Percentiles rank a stretch among this genome's conserved stretches.
phyloP scores from a whole-genome alignment of 495 filamentous ascomycete species.

The Hypoxylon fragiforme region DNA sequence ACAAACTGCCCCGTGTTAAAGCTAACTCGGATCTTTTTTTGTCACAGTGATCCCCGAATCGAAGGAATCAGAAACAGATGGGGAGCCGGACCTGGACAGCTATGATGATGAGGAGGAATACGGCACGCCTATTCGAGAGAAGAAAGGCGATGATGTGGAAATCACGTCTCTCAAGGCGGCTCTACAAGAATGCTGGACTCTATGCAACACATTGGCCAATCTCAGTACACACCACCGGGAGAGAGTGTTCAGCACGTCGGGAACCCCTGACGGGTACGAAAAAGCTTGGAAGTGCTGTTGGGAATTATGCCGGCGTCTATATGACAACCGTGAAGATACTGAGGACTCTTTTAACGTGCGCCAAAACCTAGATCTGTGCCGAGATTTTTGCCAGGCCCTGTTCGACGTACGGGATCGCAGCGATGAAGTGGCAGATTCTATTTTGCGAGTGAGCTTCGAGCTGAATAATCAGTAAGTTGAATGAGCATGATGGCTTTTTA shows the following conservation, averaged over 20 bases:
- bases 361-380: constrained; percentile 80
- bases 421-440: constrained; percentile 78
- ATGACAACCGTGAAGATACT: constrained; percentile 74
- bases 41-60: constrained; percentile 54
- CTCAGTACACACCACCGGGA: constrained; percentile 84
- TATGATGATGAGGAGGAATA: constrained; percentile 50
- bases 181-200: constrained; percentile 87
- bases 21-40: too few relatives aligned
- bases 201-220: constrained; percentile 87
- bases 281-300: constrained; percentile 91
- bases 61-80: constrained; percentile 43
- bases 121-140: constrained; percentile 43
- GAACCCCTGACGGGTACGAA: constrained; percentile 74
- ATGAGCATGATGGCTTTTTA: neutral
- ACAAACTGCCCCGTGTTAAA: too few relatives aligned
- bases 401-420: constrained; percentile 79
- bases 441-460: constrained; percentile 88
- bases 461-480: constrained; percentile 77
- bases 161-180: constrained; percentile 73
- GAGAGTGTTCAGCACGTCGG: constrained; percentile 69
- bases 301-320: constrained; percentile 85
- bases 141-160: constrained; percentile 60
- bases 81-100: constrained; percentile 37
- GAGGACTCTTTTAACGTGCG: constrained; percentile 68
- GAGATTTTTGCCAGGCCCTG: constrained; percentile 87